These are phyloP conservation scores for Agapanthus africanus DNA, from an alignment of 106 monocot genomes.

Conservation along the genomic window DNA sequence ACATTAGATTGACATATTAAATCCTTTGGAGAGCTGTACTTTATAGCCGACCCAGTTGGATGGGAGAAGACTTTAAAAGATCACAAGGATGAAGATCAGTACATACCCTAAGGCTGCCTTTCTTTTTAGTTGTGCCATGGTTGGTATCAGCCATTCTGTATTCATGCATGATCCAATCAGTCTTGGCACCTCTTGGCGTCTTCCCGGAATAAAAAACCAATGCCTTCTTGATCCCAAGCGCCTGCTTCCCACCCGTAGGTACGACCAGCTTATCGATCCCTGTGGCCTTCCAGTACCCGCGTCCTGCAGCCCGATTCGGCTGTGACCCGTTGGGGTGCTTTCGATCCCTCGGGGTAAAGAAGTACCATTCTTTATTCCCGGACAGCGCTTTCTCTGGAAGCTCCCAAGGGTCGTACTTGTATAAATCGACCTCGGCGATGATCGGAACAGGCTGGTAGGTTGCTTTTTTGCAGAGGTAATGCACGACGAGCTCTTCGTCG, in stretches of 20 bases:
- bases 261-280: slow-evolving; percentile 52
- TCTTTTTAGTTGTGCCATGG: slow-evolving; percentile 19
- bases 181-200: slow-evolving; percentile 52
- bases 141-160: slow-evolving; percentile 44
- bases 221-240: slow-evolving; percentile 59
- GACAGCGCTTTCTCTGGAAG: slow-evolving; percentile 41
- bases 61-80: no score
- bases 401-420: slow-evolving; percentile 22
- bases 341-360: slow-evolving; percentile 20
- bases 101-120: slow-evolving; percentile 47
- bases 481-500: slow-evolving; percentile 27
- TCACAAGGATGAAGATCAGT: background rate
- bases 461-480: slow-evolving; percentile 19
- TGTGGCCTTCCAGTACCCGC: slow-evolving; percentile 55
- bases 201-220: slow-evolving; percentile 63
- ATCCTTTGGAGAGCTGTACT: no score
- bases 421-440: slow-evolving; percentile 21
- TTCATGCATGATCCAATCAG: slow-evolving; percentile 91
- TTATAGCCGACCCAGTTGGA: no score
- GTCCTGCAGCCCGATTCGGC: slow-evolving; percentile 35
- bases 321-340: slow-evolving; percentile 19
- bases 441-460: slow-evolving; percentile 18
- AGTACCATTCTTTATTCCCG: slow-evolving; percentile 52
- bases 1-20: no score
- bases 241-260: slow-evolving; percentile 14